Base-by-base conservation (phyloP, 73 alveolate species). In the Paramecium sonneborni region DNA sequence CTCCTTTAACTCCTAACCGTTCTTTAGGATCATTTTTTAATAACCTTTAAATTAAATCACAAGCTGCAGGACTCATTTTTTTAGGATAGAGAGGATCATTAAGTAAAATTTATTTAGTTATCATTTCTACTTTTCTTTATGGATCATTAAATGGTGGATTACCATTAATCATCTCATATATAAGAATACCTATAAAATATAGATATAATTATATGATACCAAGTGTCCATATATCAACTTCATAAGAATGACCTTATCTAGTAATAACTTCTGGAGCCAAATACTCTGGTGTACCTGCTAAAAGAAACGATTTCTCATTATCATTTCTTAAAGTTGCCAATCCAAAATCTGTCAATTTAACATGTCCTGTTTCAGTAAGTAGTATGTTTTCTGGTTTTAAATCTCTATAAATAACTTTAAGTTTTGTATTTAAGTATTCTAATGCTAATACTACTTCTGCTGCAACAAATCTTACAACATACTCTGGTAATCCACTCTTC, bases 201-300 rank as follows among this genome's bases (percentile, higher is more conserved):
- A n/a, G n/a, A n/a, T 12, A 62, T 62, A 24, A 26, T 1, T 26
- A 52, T 8, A 15, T 62, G 6, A 26, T 62, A 23, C 94, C 94
- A 0, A 88, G 68, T 1, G 92, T 76, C 94, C 94, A 88, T 3
- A 58, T 35, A 24, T 88, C 94, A 38, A 88, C 94, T 79, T 58
- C 88, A 52, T 23, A 58, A 37, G 84, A 69, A 76, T 88, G 92
- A 8, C 92, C 92, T 88, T 62, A 8, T 69, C 93, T 95, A 10
- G 85, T 57, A 26, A 95, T 52, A 10, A 95, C 74, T 93, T 95
- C 98, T 20, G 98, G 98, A 0, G 98, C 96, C 28, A 95, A 18
- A 93, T 95, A 95, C 91, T 95, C 97, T 11, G 97, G 97, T 1
- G 98, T 95, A 0, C 98, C 98, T 32, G 95, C 92, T 56, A 95